Evolutionary conservation across 108 stramenopile species (phyloP).

Genomic region (Epipyxis sp.): DNA sequence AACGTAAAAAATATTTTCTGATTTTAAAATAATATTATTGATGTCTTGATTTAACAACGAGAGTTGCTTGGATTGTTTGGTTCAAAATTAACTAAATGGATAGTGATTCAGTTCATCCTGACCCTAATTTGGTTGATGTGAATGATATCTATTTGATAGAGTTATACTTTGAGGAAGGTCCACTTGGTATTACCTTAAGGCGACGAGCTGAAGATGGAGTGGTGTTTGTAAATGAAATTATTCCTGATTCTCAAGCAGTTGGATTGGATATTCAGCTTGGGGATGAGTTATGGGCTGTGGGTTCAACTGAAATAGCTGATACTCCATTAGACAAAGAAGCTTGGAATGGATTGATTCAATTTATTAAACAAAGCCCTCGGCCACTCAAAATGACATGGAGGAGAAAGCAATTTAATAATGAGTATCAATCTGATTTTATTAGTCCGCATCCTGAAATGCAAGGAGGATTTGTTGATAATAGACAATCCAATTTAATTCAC

Average conservation of each 20-base stretch:
- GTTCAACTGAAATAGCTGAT: background rate
- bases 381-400: constrained; percentile 10
- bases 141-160: background rate
- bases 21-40: no score
- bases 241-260: constrained; percentile 16
- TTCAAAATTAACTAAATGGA: no score
- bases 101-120: no score
- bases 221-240: constrained; percentile 6
- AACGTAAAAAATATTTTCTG: no score
- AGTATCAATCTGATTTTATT: no score
- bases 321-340: constrained; percentile 25
- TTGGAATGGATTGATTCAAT: background rate
- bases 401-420: background rate
- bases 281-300: constrained; percentile 29
- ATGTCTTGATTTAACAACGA: no score
- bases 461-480: no score
- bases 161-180: constrained; percentile 17
- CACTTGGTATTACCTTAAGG: constrained; percentile 22
- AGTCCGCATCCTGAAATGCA: background rate
- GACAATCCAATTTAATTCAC: no score
- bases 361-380: constrained; percentile 3
- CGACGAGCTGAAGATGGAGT: constrained; percentile 7
- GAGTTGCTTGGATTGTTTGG: no score
- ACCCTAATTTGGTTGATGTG: background rate
- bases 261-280: background rate